Evolutionary conservation across 768 basidiomycete genomes (phyloP).

Genomic region (Termitomyces sp.): DNA sequence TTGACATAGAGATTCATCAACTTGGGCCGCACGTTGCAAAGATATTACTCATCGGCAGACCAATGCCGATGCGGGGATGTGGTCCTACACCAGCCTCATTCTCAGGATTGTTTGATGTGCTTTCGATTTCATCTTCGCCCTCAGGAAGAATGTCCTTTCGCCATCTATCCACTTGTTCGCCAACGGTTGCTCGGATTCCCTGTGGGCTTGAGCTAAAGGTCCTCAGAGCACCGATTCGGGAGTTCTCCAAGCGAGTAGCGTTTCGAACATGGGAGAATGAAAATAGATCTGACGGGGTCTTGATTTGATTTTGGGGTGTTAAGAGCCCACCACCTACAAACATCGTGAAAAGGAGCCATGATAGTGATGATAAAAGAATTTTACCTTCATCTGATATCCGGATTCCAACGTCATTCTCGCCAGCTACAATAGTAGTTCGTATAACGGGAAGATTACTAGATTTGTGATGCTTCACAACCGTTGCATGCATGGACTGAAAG

Average conservation of each 20-base stretch:
- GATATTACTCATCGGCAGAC: conserved; percentile 87
- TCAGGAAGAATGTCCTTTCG: conserved; percentile 25
- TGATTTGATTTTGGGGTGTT: conserved; percentile 45
- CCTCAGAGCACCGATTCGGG: conserved; percentile 67
- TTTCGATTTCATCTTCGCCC: conserved; percentile 22
- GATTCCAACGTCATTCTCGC: conserved; percentile 70
- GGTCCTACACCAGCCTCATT: conserved; percentile 44
- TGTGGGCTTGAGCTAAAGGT: conserved; percentile 55
- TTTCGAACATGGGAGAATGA: conserved; percentile 89
- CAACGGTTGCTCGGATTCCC: conserved; percentile 75
- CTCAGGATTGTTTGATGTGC: conserved; percentile 34
- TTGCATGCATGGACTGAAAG: conserved; percentile 70
- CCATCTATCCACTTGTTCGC: conserved; percentile 69
- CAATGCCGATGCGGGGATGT: conserved; percentile 75
- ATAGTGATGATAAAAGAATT: not conserved
- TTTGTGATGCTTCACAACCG: conserved; percentile 47
- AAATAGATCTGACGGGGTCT: conserved; percentile 74
- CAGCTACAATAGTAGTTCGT: conserved; percentile 71
- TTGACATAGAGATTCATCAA: not conserved
- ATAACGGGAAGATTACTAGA: conserved; percentile 56
- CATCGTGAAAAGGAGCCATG: conserved; percentile 9
- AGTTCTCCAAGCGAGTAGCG: conserved; percentile 62
- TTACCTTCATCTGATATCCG: conserved; percentile 91
- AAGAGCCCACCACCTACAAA: conserved; percentile 68
- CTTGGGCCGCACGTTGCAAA: conserved; percentile 62